Evolutionary conservation across 2,329 filamentous ascomycete genomes (phyloP), one percentile per base, ranked within the genome.

Genomic region (Fusarium foetens): DNA sequence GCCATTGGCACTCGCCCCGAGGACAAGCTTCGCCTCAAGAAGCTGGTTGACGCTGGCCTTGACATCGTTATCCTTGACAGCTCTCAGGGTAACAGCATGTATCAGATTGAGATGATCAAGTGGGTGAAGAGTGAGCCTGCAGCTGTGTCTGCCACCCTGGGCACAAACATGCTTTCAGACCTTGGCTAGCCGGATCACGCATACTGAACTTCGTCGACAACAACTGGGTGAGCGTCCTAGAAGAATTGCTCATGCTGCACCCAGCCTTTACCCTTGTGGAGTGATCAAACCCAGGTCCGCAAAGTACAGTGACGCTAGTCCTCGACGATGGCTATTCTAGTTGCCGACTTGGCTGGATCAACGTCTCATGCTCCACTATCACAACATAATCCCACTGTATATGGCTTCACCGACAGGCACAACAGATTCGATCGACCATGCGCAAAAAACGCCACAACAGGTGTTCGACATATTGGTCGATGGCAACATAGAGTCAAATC

Each of bases 61-160:
- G 96, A 99, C 79, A 93, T 99, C 81, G 95, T 98, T 75, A 88
- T 99, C 77, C 90, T 99, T 58, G 96, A 99, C 87, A 96, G 93
- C 84, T 97, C 93, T 80, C 96, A 99, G 86, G 96, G 96, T 75
- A 98, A 98, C 90, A 96, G 93, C 84, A 94, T 98, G 87, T 99
- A 95, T 89, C 95, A 98, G 86, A 92, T 98, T 73, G 94, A 97
- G 70, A 99, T 99, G 96, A 90, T 99, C 86, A 94, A 95, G 85
- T 98, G 92, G 88, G 89, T 96, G 86, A 99, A 99, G 89, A 82
- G 91, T 76, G 93, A 91, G 77, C 8, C n/a, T 33, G 5, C 8
- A 16, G 29, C 29, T 33, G 16, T 6, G 29, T 49, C 29, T 49
- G n/a, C 29, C 29, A 14, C 29, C 46, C 2, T 5, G 29, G 19